Conservation (phyloP, 306 rosid genomes). For the barrel medic (Medicago truncatula) region MtrunA17r5.0-ANR NC_053042.1:18025501-18026000, state of each 20-base stretch:
- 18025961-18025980: background rate
- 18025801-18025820: background rate
- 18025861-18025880: background rate
- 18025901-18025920: background rate
- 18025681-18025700: too few species aligned
- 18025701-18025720: too few species aligned
- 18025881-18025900: background rate
- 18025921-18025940: background rate
- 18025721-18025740: too few species aligned
- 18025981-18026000: background rate
- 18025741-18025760: too few species aligned
- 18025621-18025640: too few species aligned
- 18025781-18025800: too few species aligned
- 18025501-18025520: slow-evolving; percentile 7
- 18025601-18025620: too few species aligned
- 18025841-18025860: background rate
- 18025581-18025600: too few species aligned
- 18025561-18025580: slow-evolving; percentile 9
- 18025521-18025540: slow-evolving; percentile 3
- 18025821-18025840: background rate
- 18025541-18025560: background rate
- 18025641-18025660: too few species aligned
- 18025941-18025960: background rate
- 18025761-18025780: too few species aligned
- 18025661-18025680: too few species aligned